Percentiles rank a stretch among this genome's conserved stretches.
Conservation (phyloP, 257 asterid species). For the Leptodermis oblonga region DNA sequence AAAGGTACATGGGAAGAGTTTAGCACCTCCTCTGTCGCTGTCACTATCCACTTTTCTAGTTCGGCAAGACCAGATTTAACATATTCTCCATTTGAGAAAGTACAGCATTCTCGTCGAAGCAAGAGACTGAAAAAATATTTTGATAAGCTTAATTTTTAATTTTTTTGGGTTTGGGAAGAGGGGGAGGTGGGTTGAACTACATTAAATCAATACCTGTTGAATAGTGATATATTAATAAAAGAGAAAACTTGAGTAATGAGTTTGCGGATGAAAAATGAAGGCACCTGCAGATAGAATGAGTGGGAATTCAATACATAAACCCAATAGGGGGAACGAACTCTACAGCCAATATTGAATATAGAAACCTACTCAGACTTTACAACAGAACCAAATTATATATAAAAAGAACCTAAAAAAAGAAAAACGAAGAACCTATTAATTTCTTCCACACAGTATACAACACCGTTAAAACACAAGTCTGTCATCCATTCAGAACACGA, state of each 20-base stretch:
- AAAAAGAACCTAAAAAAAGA: too few species aligned
- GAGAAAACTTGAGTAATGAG: conserved; percentile 94
- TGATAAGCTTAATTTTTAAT: not conserved
- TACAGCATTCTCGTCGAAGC: conserved; percentile 99
- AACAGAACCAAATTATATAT: not conserved
- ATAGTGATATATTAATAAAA: conserved; percentile 88
- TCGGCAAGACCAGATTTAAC: conserved; percentile 98
- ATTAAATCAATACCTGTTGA: conserved; percentile 62
- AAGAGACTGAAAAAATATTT: conserved; percentile 45
- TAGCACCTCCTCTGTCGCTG: conserved; percentile 80
- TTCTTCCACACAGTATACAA: too few species aligned
- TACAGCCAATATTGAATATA: not conserved
- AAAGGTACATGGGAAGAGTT: not conserved
- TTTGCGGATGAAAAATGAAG: conserved; percentile 95
- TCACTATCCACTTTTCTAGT: conserved; percentile 93
- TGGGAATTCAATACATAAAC: not conserved
- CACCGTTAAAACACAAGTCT: not conserved
- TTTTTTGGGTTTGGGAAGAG: too few species aligned
- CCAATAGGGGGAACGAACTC: not conserved
- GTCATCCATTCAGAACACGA: not conserved
- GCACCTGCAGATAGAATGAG: conserved; percentile 56
- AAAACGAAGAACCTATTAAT: not conserved
- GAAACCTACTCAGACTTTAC: not conserved
- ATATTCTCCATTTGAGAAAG: conserved; percentile 95
- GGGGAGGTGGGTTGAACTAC: not conserved